phyloP scores from a whole-genome alignment of 2,329 filamentous ascomycete species.

The Lomentospora prolificans region DNA sequence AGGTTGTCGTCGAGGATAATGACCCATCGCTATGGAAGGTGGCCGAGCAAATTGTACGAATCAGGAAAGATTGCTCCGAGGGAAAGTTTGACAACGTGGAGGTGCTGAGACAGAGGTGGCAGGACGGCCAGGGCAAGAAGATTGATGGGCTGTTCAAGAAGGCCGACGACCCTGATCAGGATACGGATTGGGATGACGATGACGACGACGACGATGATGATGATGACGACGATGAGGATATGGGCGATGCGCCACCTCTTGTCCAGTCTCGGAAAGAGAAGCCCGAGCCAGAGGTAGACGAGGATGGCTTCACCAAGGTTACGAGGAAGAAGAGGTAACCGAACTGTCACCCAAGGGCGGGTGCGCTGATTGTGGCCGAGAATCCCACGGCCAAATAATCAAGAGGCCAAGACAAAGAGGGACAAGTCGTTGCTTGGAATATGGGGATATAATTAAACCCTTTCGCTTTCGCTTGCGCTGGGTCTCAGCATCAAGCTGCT shows the following conservation, averaged over 20 bases:
- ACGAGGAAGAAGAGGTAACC: conserved; percentile 54
- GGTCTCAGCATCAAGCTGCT: not conserved
- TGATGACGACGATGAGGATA: conserved; percentile 49
- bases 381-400: not conserved
- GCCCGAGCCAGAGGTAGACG: conserved; percentile 61
- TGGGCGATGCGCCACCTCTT: conserved; percentile 59
- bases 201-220: conserved; percentile 47
- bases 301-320: conserved; percentile 73
- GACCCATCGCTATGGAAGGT: conserved; percentile 57
- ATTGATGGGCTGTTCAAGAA: conserved; percentile 44
- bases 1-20: conserved; percentile 85
- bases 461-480: not conserved
- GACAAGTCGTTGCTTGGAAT: not conserved
- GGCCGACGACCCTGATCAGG: conserved; percentile 44
- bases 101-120: conserved; percentile 52
- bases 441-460: not conserved
- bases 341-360: too few relatives aligned
- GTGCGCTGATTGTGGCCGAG: too few relatives aligned
- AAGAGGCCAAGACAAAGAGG: not conserved
- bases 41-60: conserved; percentile 59
- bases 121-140: conserved; percentile 50
- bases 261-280: conserved; percentile 51
- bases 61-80: conserved; percentile 53
- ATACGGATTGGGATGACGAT: conserved; percentile 51
- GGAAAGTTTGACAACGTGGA: conserved; percentile 59